Conservation (phyloP, 2,329 filamentous ascomycete genomes). For the Cordyceps cateniannulata region DNA sequence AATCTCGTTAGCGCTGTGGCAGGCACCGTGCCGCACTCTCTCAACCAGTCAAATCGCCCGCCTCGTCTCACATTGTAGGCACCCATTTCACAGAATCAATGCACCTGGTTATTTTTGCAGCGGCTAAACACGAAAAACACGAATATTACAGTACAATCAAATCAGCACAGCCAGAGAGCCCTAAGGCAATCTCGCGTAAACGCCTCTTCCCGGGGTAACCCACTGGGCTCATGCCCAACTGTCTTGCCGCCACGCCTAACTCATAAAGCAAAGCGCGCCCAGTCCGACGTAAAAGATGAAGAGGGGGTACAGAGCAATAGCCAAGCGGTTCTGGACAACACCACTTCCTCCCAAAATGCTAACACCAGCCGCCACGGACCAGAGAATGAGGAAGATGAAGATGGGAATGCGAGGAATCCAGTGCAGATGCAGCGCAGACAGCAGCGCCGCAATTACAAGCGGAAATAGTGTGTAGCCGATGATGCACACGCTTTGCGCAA, state of each 20-base stretch:
- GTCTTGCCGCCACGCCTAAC: conserved; percentile 41
- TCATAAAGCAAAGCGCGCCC: conserved; percentile 95
- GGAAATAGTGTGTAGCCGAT: conserved; percentile 98
- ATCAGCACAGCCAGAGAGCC: not conserved
- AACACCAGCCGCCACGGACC: conserved; percentile 91
- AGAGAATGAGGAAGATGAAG: conserved; percentile 79
- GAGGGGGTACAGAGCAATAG: conserved; percentile 87
- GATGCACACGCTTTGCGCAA: conserved; percentile 95
- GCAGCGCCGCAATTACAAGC: conserved; percentile 82
- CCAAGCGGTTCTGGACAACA: conserved; percentile 89
- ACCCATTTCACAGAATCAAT: not conserved
- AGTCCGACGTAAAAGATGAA: conserved; percentile 93
- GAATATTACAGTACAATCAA: conserved; percentile 7
- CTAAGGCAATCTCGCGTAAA: not conserved
- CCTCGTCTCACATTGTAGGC: not conserved
- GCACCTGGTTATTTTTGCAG: conserved; percentile 1
- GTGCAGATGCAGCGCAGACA: conserved; percentile 76
- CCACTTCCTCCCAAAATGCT: conserved; percentile 95
- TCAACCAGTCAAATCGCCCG: not conserved
- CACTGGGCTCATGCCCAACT: not conserved
- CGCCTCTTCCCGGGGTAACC: not conserved
- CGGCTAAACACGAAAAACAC: not conserved
- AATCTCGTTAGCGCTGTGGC: not conserved
- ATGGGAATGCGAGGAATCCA: conserved; percentile 82
- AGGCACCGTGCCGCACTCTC: not conserved